Conservation (phyloP, 1,284 basidiomycete genomes). For the Trichosporon faecale region DNA sequence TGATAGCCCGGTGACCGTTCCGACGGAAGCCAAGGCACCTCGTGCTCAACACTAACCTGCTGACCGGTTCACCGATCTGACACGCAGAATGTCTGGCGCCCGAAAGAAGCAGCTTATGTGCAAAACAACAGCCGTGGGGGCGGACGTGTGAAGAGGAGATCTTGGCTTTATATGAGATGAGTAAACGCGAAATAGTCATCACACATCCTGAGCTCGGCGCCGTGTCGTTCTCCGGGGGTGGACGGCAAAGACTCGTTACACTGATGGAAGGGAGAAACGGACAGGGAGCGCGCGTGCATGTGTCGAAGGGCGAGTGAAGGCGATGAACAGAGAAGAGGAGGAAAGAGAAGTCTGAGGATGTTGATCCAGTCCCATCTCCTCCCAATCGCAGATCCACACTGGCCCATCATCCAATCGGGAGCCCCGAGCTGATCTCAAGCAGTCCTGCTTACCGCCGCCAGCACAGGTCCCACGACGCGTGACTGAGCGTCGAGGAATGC, state of each 20-base stretch:
- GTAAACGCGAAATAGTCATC: background rate
- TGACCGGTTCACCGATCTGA: background rate
- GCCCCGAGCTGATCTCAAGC: too few relatives aligned
- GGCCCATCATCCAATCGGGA: too few relatives aligned
- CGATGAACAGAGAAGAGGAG: too few relatives aligned
- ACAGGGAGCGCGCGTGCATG: too few relatives aligned
- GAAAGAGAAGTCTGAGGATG: too few relatives aligned
- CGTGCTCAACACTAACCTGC: background rate
- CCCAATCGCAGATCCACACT: too few relatives aligned
- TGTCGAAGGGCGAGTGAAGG: too few relatives aligned
- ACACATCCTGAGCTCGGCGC: background rate
- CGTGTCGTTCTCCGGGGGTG: background rate
- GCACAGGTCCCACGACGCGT: too few relatives aligned
- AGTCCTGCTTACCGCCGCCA: too few relatives aligned
- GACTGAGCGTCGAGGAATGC: background rate
- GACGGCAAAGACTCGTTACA: too few relatives aligned
- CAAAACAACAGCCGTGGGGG: background rate
- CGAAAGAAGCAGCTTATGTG: background rate
- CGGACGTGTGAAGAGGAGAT: background rate
- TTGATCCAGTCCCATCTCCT: too few relatives aligned
- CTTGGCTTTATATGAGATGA: background rate
- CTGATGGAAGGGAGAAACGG: too few relatives aligned
- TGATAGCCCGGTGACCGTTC: background rate
- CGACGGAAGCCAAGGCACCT: background rate
- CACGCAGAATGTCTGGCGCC: background rate